Conservation (phyloP, 1,139 yeast genomes). For the Taphrina pruni region DNA sequence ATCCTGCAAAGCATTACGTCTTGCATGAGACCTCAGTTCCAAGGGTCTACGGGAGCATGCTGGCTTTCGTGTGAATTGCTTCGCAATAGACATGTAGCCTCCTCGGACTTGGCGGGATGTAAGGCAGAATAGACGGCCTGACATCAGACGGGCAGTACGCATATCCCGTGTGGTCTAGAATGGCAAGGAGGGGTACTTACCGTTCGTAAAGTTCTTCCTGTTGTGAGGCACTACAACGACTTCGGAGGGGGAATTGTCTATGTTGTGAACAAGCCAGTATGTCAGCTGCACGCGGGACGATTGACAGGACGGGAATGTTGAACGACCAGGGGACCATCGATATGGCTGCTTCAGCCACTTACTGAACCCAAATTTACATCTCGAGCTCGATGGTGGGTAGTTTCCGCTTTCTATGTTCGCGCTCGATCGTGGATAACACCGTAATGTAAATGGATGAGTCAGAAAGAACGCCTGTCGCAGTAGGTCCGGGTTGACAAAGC, state of each 20-base stretch:
- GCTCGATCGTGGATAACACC: too few species aligned
- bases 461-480: too few species aligned
- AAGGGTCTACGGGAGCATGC: too few species aligned
- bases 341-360: not conserved
- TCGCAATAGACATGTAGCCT: too few species aligned
- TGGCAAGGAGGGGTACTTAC: not conserved
- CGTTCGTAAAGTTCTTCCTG: not conserved
- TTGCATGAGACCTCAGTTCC: too few species aligned
- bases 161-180: not conserved
- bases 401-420: too few species aligned
- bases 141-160: not conserved
- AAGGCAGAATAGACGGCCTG: not conserved
- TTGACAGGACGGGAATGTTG: not conserved
- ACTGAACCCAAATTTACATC: not conserved
- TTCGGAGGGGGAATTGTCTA: not conserved
- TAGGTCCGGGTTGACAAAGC: too few species aligned
- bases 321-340: not conserved
- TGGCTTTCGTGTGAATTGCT: too few species aligned
- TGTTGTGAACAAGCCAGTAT: not conserved
- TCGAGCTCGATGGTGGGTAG: too few species aligned
- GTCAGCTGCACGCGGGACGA: not conserved
- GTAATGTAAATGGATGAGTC: too few species aligned
- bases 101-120: too few species aligned
- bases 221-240: not conserved
- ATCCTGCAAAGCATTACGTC: too few species aligned